A percentile compares a stretch with the other conserved stretches of the same genome.
phyloP scores from a whole-genome alignment of 2,329 filamentous ascomycete genomes.

The Chrysosporium queenslandicum region DNA sequence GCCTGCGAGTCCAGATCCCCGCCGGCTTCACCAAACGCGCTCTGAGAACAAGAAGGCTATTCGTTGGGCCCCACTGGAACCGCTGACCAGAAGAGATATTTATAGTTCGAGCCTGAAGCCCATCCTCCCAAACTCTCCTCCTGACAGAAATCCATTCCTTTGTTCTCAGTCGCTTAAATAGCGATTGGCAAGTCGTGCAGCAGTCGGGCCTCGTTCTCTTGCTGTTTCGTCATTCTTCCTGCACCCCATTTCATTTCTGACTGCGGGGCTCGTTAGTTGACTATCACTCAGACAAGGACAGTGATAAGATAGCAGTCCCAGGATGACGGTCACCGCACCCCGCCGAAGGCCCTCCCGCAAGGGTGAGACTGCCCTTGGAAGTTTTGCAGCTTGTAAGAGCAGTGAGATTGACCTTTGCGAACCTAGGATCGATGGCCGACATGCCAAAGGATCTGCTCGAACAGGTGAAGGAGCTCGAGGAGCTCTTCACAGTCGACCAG shows the following conservation, averaged over 20 bases:
- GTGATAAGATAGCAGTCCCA: not conserved
- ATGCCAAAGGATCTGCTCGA: conserved; percentile 72
- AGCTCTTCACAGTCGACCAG: conserved; percentile 67
- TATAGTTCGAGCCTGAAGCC: not conserved
- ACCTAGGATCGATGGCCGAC: conserved; percentile 69
- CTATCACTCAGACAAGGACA: not conserved
- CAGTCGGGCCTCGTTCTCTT: not conserved
- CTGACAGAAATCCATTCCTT: not conserved
- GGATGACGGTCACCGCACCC: conserved; percentile 46
- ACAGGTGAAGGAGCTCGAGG: conserved; percentile 76
- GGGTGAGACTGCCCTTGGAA: conserved; percentile 46
- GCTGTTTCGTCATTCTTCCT: not conserved
- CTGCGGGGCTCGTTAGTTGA: not conserved
- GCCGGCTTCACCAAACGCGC: too few species aligned
- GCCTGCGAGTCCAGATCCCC: not conserved
- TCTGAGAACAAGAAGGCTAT: too few species aligned
- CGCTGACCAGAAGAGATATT: not conserved
- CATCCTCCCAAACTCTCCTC: not conserved
- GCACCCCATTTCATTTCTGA: not conserved
- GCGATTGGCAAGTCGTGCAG: not conserved
- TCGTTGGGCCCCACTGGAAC: not conserved
- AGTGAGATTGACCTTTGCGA: not conserved
- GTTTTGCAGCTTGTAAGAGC: conserved; percentile 3
- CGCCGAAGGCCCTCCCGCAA: conserved; percentile 59
- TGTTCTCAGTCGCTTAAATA: not conserved